Evolutionary conservation across 306 rosid species (phyloP).

Genomic region (cucumber (Cucumis sativus)): Cucumber_9930_V3 NC_026660.2:4364001-4364500

Average conservation of each 20-base stretch:
- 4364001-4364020: not conserved
- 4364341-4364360: not conserved
- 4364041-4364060: too few species aligned
- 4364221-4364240: not conserved
- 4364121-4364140: too few species aligned
- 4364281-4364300: not conserved
- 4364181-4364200: not conserved
- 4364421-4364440: not conserved
- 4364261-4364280: not conserved
- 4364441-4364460: not conserved
- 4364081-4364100: too few species aligned
- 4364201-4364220: not conserved
- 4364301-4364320: conserved; percentile 3
- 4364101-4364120: too few species aligned
- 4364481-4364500: not conserved
- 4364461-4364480: not conserved
- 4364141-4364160: not conserved
- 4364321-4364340: conserved; percentile 7
- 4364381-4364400: not conserved
- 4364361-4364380: not conserved
- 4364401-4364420: not conserved
- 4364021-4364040: not conserved
- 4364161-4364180: not conserved
- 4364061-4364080: too few species aligned
- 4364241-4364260: not conserved